Percentiles rank a stretch among this genome's conserved stretches.
phyloP scores from a whole-genome alignment of 805 yeast genomes.

The Suhomyces sp. region DNA sequence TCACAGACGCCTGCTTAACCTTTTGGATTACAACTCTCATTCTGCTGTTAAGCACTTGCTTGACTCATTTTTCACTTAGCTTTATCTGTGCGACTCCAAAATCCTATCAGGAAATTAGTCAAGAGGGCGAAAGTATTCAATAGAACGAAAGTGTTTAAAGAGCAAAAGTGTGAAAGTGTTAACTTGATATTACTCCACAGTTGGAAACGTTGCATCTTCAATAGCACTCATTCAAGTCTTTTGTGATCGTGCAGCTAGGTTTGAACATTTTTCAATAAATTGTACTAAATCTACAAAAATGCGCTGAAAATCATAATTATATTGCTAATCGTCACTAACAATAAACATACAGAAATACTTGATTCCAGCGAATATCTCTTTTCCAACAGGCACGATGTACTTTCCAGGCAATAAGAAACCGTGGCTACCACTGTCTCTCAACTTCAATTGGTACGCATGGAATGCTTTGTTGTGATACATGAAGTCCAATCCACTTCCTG shows the following conservation, averaged over 20 bases:
- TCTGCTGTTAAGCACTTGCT: not conserved
- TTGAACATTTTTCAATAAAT: not conserved
- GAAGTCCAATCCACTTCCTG: constrained; percentile 77
- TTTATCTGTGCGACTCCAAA: not conserved
- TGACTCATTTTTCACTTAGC: not conserved
- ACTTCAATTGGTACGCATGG: constrained; percentile 81
- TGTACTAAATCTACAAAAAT: not conserved
- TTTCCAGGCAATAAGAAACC: constrained; percentile 77
- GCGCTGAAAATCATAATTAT: not conserved
- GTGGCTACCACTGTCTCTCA: constrained; percentile 78
- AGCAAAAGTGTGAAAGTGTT: no score
- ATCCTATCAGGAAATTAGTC: not conserved
- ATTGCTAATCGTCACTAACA: constrained; percentile 4
- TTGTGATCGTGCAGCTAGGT: no score
- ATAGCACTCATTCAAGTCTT: not conserved
- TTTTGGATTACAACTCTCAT: constrained; percentile 92
- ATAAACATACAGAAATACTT: constrained; percentile 54
- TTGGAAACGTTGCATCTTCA: not conserved
- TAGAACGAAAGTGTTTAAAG: no score
- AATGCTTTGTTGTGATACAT: constrained; percentile 80
- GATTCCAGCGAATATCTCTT: constrained; percentile 66
- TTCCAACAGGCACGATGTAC: constrained; percentile 72
- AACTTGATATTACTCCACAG: not conserved
- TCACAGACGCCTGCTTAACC: constrained; percentile 85
- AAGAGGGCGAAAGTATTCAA: not conserved